Conservation (phyloP, 179 eudicot genomes). For the Spergularia azorica region DNA sequence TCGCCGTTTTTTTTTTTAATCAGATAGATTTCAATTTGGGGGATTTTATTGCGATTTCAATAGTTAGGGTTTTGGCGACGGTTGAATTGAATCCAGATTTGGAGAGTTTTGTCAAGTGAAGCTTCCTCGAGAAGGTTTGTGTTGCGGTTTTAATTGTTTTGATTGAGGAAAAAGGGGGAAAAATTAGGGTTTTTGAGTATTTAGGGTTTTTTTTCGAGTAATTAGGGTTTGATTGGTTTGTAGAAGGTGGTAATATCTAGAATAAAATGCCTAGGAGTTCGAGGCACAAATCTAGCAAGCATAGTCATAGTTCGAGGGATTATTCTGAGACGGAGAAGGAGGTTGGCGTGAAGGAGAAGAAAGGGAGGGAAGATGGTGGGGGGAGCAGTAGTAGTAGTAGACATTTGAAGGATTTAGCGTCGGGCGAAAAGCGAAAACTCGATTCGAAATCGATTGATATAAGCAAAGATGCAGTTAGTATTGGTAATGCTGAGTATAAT, state of each 20-base stretch:
- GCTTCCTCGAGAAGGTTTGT: background rate
- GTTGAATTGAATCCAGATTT: conserved; percentile 6
- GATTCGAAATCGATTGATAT: conserved; percentile 40
- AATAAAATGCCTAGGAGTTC: conserved; percentile 82
- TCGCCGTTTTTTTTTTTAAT: background rate
- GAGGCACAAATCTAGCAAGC: conserved; percentile 89
- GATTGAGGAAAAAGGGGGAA: conserved; percentile 19
- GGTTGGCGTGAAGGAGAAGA: conserved; percentile 56
- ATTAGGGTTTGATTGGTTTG: conserved; percentile 15
- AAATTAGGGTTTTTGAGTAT: conserved; percentile 1
- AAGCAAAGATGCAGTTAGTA: conserved; percentile 42
- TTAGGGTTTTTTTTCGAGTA: conserved; percentile 17
- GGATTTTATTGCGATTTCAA: background rate
- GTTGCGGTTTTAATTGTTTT: no score
- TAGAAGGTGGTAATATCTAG: background rate
- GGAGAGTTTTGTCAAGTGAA: background rate
- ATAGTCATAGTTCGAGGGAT: conserved; percentile 47
- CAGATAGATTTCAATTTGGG: background rate
- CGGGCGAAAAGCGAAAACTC: conserved; percentile 67
- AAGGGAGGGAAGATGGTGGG: conserved; percentile 39
- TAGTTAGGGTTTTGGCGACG: background rate
- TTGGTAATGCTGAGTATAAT: conserved; percentile 46
- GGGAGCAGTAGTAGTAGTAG: conserved; percentile 37
- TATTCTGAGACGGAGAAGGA: conserved; percentile 84
- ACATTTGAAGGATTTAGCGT: conserved; percentile 49